Conservation (phyloP, 2,329 filamentous ascomycete genomes). For the Colletotrichum costaricense region DNA sequence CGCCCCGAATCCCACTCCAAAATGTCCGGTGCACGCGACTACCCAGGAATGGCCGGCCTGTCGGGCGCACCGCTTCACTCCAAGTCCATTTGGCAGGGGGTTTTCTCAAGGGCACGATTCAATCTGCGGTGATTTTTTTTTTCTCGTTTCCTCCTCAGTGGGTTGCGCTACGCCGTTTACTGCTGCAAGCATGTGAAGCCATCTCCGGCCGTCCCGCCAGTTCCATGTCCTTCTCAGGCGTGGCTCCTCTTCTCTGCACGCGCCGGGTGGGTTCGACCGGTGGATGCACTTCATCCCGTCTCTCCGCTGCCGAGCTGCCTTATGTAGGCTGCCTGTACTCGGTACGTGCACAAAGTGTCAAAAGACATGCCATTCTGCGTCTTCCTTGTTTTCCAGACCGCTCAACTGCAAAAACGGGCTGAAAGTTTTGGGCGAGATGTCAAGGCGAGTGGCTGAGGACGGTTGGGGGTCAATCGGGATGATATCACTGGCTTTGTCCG, state of each 20-base stretch:
- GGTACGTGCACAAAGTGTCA: background rate
- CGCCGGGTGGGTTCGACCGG: background rate
- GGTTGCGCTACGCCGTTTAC: background rate
- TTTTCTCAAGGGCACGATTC: constrained; percentile 8
- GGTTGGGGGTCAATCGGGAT: constrained; percentile 26
- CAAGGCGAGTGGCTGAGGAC: constrained; percentile 23
- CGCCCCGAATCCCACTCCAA: constrained; percentile 4
- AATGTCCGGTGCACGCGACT: constrained; percentile 27
- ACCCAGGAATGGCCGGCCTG: constrained; percentile 18
- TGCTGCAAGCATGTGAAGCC: constrained; percentile 33
- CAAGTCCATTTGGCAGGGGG: constrained; percentile 19
- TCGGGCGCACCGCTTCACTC: constrained; percentile 15
- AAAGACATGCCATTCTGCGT: background rate
- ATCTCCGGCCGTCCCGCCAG: constrained; percentile 33
- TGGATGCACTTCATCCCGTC: constrained; percentile 7
- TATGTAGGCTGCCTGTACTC: background rate
- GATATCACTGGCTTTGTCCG: constrained; percentile 32
- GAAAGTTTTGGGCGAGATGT: constrained; percentile 24
- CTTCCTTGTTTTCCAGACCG: constrained; percentile 16
- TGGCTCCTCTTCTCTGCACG: background rate
- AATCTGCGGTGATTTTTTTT: constrained; percentile 5
- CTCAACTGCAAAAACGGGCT: constrained; percentile 17
- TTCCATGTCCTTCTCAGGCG: constrained; percentile 29
- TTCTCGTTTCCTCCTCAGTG: background rate
- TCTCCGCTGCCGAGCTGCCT: background rate